phyloP scores from a whole-genome alignment of 1,284 basidiomycete genomes.

The Agaricales sp. region DNA sequence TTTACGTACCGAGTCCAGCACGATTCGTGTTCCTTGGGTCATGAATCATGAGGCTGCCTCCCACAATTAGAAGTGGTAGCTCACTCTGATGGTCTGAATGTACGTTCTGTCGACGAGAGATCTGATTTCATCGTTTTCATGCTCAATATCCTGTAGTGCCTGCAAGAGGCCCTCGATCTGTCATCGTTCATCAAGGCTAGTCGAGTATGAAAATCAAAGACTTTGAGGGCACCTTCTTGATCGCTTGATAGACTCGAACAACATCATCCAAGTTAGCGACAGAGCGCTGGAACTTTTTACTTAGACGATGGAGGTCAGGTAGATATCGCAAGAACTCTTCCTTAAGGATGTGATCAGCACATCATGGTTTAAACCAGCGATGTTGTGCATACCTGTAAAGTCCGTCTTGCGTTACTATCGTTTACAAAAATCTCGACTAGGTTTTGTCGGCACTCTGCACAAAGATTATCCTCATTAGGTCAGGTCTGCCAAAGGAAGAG shows the following conservation, averaged over 20 bases:
- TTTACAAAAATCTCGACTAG: constrained; percentile 85
- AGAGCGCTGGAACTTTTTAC: constrained; percentile 86
- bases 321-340: constrained; percentile 83
- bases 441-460: constrained; percentile 69
- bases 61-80: constrained; percentile 14
- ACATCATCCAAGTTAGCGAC: constrained; percentile 90
- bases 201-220: not conserved
- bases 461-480: not conserved
- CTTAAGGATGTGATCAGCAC: constrained; percentile 26
- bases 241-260: constrained; percentile 91
- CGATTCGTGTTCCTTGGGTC: constrained; percentile 43
- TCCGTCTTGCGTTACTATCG: constrained; percentile 63
- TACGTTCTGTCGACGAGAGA: not conserved
- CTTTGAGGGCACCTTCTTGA: constrained; percentile 39
- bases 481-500: not conserved
- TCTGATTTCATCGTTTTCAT: constrained; percentile 1
- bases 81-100: not conserved
- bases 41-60: not conserved
- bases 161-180: not conserved
- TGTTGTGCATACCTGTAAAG: constrained; percentile 48
- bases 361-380: constrained; percentile 1
- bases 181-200: not conserved
- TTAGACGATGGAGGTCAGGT: constrained; percentile 91
- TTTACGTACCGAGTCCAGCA: constrained; percentile 76
- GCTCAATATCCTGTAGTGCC: not conserved